Evolutionary conservation across 768 basidiomycete genomes (phyloP).

Genomic region (Multifurca ochricompacta): DNA sequence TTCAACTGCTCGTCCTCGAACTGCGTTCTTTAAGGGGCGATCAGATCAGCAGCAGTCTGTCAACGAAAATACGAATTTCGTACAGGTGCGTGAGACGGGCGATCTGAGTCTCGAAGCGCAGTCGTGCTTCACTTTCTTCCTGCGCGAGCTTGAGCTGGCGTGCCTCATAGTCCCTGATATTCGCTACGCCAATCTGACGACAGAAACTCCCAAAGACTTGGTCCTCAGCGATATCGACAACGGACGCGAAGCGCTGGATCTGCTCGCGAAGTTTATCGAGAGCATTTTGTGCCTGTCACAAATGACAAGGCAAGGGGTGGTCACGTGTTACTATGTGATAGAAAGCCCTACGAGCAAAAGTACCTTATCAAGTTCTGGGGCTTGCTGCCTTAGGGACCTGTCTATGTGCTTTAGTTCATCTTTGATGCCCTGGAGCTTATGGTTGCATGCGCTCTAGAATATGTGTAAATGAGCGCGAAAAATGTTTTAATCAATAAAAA

Average conservation of each 20-base stretch:
- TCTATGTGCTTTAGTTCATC: conserved; percentile 81
- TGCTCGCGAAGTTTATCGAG: conserved; percentile 46
- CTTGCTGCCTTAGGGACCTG: conserved; percentile 54
- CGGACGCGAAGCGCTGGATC: conserved; percentile 45
- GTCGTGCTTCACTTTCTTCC: conserved; percentile 76
- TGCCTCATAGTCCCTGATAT: conserved; percentile 92
- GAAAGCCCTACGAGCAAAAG: background rate
- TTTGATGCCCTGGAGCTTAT: conserved; percentile 68
- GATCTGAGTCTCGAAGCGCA: conserved; percentile 81
- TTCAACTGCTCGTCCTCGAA: conserved; percentile 78
- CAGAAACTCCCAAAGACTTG: conserved; percentile 74
- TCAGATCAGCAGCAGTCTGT: background rate
- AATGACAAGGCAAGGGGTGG: background rate
- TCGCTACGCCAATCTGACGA: conserved; percentile 60
- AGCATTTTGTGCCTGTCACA: conserved; percentile 46
- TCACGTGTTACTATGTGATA: background rate
- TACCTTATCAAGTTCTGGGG: conserved; percentile 70
- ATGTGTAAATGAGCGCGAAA: background rate
- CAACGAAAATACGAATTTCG: conserved; percentile 24
- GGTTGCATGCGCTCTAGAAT: conserved; percentile 61
- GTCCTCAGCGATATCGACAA: conserved; percentile 75
- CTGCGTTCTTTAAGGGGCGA: conserved; percentile 44
- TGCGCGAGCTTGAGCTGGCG: conserved; percentile 82
- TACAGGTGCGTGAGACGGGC: conserved; percentile 82
- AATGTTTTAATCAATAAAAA: no score